Conservation (phyloP, 208 protist species). For the Leishmania lainsoni region DNA sequence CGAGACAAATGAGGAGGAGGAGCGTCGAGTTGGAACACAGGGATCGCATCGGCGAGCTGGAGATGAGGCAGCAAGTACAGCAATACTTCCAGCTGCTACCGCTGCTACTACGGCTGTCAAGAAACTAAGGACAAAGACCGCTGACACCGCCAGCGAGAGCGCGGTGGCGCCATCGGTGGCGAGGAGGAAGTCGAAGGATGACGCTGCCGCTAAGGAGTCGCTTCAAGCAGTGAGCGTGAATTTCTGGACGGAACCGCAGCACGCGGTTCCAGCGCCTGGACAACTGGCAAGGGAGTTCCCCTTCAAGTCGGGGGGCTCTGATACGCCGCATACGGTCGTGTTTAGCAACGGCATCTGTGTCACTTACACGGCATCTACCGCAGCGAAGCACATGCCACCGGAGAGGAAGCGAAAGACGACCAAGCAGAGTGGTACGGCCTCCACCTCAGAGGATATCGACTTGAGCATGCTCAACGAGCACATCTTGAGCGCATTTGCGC, state of each 20-base stretch:
- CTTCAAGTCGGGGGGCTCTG: conserved; percentile 33
- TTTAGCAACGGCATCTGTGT: conserved; percentile 75
- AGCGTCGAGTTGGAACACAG: conserved; percentile 5
- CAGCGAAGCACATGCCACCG: conserved; percentile 43
- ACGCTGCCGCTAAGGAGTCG: conserved; percentile 13
- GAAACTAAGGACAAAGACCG: conserved; percentile 5
- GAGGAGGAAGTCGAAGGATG: not conserved
- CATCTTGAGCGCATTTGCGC: conserved; percentile 79
- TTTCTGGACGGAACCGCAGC: conserved; percentile 63
- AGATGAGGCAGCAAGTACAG: not conserved
- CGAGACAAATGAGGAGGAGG: conserved; percentile 10
- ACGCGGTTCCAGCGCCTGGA: conserved; percentile 22
- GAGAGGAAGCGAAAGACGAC: conserved; percentile 35
- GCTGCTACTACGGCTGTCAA: conserved; percentile 6
- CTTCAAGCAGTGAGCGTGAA: conserved; percentile 69
- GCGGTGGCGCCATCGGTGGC: not conserved
- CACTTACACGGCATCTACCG: conserved; percentile 72
- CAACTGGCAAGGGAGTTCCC: conserved; percentile 54
- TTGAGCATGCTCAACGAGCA: conserved; percentile 80
- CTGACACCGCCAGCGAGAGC: not conserved
- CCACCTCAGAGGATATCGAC: conserved; percentile 56
- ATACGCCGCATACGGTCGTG: conserved; percentile 62
- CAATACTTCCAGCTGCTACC: not conserved
- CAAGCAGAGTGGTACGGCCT: conserved; percentile 15
- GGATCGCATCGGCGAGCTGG: conserved; percentile 1